Base-by-base conservation (phyloP, 306 rosid species). In the Cajanus cajan region DNA sequence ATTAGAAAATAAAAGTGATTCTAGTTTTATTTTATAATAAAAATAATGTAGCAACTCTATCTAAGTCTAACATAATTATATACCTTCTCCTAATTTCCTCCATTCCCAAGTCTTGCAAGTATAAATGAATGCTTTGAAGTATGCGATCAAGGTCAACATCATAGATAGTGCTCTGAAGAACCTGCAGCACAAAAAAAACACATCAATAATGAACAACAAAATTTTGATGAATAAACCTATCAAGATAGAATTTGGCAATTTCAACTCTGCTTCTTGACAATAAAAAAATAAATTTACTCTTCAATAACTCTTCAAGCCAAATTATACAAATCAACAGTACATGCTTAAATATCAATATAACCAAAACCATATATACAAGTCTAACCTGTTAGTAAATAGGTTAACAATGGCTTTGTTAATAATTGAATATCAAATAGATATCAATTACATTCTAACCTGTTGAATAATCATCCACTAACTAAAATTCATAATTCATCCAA, bases 81-180 rank as follows among this genome's bases (percentile, higher is more conserved):
- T 85, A 96, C 99, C 99, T 90, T 92, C 96, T 93, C 84, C 99
- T 86, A 70, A 96, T 96, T 90, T 96, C 99, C 85, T 96, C 99
- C 99, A 96, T 96, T 65, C 99, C 99, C 88, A 96, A 80, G 86
- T 93, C 98, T 83, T 96, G 98, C 76, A 93, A 84, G 80, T 96
- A 96, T 40, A 96, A 88, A 96, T 96, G 98, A 83, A 96, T 93
- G 88, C 99, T 96, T 89, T 96, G 99, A 85, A 96, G 91, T 48
- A 96, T 96, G 59, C 90, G 93, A 80, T 96, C 99, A 15, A 96
- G 92, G 68, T 96, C 99, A 21, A 93, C 99, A 76, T 96, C 96
- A 19, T 90, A 91, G 73, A 96, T 91, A 72, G 99, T 96, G 86
- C 97, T 91, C 87, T 96, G 99, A 83, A 96, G 99, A 85, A 93